Base-by-base conservation (phyloP, 495 filamentous ascomycete genomes). In the Penicillium chermesinum region DNA sequence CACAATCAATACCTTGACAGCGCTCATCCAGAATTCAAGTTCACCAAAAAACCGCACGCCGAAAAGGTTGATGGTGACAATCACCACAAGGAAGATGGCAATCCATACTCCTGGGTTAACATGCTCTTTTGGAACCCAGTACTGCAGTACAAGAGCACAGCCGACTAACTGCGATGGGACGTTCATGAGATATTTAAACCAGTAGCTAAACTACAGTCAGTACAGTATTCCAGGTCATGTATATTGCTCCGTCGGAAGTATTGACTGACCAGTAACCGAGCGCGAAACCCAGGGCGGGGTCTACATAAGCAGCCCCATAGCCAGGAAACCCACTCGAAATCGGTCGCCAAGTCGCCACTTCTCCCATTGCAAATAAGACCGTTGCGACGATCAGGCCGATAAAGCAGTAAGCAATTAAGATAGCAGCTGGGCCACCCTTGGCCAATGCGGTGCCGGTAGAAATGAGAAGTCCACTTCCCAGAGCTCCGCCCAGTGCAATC, bases 381-480 rank as follows among this genome's bases (percentile, higher is more conserved):
- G 78, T 52, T 49, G 67, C 80, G 15, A 81, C 77, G 33, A 81
- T 51, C 21, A 76, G 61, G n/a, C 78, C 78, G 46, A 80, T 71
- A 40, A 78, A 56, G 12, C 67, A 51, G 50, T 83, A 88, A 15
- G 79, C 78, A 34, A 87, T 71, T 30, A 88, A 69, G 32, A 81
- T 73, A 7, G 75, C 80, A 2, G 79, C 70, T 27, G 84, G 84
- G 16, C 83, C 82, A 43, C 80, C 69, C 38, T 70, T 74, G 15
- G 75, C 68, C 38, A 87, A 74, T 4, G 81, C 82, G 39, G 67
- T 69, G 20, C 83, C 83, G 46, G 78, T 86, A 43, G 84, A 81
- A 22, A 87, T 64, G 70, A 87, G 87, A 27, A 87, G 69, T 48
- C 83, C 84, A 9, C 83, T 87, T 13, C 84, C 86, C 53, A 88